phyloP scores from a whole-genome alignment of 73 alveolate genomes.

The Paraurostyla sp. region DNA sequence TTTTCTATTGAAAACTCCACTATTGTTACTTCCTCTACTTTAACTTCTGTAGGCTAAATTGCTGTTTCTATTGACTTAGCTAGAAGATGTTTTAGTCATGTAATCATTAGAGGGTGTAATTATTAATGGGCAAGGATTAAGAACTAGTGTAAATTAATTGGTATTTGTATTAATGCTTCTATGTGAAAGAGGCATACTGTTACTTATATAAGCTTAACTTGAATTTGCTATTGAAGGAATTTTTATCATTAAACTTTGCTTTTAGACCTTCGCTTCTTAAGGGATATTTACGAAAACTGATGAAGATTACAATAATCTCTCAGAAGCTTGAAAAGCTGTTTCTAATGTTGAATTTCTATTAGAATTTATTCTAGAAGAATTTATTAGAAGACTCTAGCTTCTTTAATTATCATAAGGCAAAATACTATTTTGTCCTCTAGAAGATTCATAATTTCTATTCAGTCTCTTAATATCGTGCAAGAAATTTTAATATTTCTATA shows the following conservation, averaged over 20 bases:
- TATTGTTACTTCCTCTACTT: neutral
- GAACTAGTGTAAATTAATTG: no score
- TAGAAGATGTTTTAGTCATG: no score
- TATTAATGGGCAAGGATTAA: no score
- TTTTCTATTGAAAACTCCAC: neutral
- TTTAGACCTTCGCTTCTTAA: neutral
- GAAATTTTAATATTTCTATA: slow-evolving; percentile 18
- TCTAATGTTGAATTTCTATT: neutral
- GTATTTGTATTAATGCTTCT: no score
- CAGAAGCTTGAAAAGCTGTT: neutral
- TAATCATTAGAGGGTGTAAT: no score
- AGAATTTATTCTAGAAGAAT: no score
- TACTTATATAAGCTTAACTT: no score
- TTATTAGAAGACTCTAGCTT: neutral
- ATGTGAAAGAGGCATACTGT: no score
- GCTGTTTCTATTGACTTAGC: neutral
- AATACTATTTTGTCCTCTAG: neutral
- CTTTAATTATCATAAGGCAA: neutral
- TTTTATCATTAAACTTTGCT: no score
- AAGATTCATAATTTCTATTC: neutral
- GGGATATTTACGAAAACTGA: neutral
- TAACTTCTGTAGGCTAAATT: neutral
- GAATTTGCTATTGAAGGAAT: no score
- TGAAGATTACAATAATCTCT: neutral
- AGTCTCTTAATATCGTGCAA: neutral